Evolutionary conservation across 805 yeast species (phyloP), one percentile per base, ranked within the genome.

Genomic region (Starmerella bacillaris): DNA sequence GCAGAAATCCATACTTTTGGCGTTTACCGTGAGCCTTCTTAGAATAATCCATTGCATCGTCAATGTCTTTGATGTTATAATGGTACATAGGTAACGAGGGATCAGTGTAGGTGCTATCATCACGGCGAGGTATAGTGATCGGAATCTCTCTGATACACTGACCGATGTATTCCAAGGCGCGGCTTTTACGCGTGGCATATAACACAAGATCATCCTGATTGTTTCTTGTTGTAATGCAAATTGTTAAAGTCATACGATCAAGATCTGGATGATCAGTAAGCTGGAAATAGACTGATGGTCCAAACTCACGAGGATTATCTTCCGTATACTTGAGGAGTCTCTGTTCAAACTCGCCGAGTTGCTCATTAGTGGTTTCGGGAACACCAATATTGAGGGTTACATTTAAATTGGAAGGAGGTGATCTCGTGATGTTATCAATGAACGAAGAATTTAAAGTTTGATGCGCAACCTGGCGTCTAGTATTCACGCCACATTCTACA

Each of bases 1-100:
- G 40, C 14, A 28, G 18, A 4, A 32, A 29, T n/a, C 46, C 46
- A 15, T 22, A 24, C 3, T 28, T 28, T 18, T 28, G 36, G 6
- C 46, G 38, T 26, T 29, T 22, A 22, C 41, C 41, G 15, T 9
- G 15, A 5, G 38, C 34, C 29, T 34, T 36, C 21, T 36, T 31
- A 11, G 18, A 30, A 24, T 19, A 42, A 9, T 36, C 27, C 38
- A 34, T 24, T 2, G 44, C 44, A 21, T 77, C 77, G 51, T 89
- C 76, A 26, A 82, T 63, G 39, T 77, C 66, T 38, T 68, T 66
- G 21, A 79, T 82, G 19, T 57, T 62, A 15, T 39, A 43, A 30
- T 45, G 46, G 41, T 34, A 50, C 44, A 54, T 31, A 4, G 60
- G 58, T 37, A 50, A 30, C 5, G 54, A 43, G 3, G 60, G 59